A percentile compares a stretch with the other conserved stretches of the same genome.
phyloP scores from a whole-genome alignment of 805 yeast species.

The Yarrowia bubula region DNA sequence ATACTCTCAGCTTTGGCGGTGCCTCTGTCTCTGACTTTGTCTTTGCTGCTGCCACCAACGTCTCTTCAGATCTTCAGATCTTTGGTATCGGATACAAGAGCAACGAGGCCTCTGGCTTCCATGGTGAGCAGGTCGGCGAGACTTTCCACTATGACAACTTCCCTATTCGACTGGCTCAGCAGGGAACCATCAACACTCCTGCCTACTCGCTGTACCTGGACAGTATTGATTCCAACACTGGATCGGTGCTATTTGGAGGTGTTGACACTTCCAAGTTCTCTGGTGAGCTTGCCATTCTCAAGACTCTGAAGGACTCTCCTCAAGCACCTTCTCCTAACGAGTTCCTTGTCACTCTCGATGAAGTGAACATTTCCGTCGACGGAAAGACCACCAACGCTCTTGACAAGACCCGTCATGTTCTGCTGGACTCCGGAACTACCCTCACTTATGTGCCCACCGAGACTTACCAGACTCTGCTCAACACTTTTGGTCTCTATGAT shows the following conservation, averaged over 20 bases:
- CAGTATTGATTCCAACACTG: constrained; percentile 39
- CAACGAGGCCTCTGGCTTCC: background rate
- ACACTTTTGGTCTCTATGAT: constrained; percentile 23
- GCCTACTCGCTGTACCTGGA: constrained; percentile 53
- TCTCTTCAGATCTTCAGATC: constrained; percentile 27
- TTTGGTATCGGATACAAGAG: constrained; percentile 31
- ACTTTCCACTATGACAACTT: constrained; percentile 34
- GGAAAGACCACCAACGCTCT: constrained; percentile 36
- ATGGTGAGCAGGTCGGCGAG: background rate
- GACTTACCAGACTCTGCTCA: background rate
- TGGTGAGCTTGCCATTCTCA: constrained; percentile 45
- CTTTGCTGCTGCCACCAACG: constrained; percentile 29
- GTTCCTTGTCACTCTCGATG: background rate
- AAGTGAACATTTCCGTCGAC: constrained; percentile 35
- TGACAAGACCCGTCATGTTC: constrained; percentile 53
- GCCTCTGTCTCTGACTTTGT: constrained; percentile 42
- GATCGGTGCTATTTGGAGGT: constrained; percentile 63
- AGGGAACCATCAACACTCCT: constrained; percentile 43
- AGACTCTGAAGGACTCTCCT: constrained; percentile 29
- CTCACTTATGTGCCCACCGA: background rate
- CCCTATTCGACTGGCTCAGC: constrained; percentile 39
- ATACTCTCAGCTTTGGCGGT: constrained; percentile 51
- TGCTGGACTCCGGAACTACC: constrained; percentile 39
- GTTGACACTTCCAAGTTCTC: constrained; percentile 58
- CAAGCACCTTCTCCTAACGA: background rate